A percentile compares a stretch with the other conserved stretches of the same genome.
These are phyloP conservation scores for Dittrichia graveolens DNA, from an alignment of 129 eudicot species.

Conservation along the genomic window DNA sequence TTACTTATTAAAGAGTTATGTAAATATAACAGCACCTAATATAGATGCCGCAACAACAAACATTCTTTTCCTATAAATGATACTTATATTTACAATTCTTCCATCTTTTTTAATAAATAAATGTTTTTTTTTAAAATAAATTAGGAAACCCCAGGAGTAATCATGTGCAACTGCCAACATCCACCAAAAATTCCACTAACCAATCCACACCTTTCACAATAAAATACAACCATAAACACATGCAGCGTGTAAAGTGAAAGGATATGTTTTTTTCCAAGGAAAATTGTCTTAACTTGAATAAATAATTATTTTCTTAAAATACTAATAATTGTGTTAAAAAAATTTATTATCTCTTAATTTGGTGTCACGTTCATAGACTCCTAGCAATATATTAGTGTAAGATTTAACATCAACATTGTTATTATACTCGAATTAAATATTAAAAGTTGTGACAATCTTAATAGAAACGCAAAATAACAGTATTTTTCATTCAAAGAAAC, in stretches of 20 bases:
- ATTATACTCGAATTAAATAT: neutral
- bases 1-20: no score
- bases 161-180: constrained; percentile 32
- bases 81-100: neutral
- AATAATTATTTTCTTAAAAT: no score
- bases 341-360: constrained; percentile 3
- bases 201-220: constrained; percentile 33
- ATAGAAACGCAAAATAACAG: neutral
- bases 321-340: no score
- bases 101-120: neutral
- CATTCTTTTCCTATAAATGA: no score
- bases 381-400: neutral
- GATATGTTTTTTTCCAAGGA: no score
- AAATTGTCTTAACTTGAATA: no score
- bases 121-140: neutral
- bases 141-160: constrained; percentile 19
- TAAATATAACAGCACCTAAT: no score
- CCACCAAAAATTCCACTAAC: constrained; percentile 32
- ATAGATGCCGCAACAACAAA: no score
- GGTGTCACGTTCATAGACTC: no score
- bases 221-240: neutral
- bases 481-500: constrained; percentile 24
- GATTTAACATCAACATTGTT: neutral
- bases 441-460: neutral
- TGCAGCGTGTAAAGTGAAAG: no score